Base-by-base conservation (phyloP, 441 rosid species). In the Lepidium campestre region DNA sequence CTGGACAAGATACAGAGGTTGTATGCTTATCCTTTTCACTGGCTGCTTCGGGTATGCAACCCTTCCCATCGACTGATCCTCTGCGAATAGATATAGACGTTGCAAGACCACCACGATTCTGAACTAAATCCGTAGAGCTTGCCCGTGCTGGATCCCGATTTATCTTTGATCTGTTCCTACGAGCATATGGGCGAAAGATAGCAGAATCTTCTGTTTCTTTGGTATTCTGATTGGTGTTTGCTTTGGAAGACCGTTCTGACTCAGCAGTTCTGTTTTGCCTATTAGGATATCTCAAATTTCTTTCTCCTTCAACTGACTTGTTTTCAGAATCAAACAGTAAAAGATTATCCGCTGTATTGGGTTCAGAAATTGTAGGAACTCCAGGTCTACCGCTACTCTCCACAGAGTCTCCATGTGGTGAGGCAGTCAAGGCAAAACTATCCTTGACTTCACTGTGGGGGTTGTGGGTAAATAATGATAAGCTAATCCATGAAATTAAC, bases 181-280 rank as follows among this genome's bases (percentile, higher is more conserved):
- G 84, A 77, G 97, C 97, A 85, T 96, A 96, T 10, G 98, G 95
- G 29, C 96, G 98, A 70, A 96, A 82, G 76, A 89, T 86, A 60
- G 96, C 97, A 71, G 97, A 90, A 84, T 96, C 99, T 81, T 96
- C 99, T 40, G 93, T 78, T 67, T 90, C 97, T 80, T 85, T 96
- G 68, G 82, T 75, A 81, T 79, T 84, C 71, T 79, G 93, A 65
- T 83, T 68, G 55, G 86, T 81, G 71, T 76, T 93, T 69, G 73
- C 80, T 78, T 75, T 86, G 29, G 85, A 81, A 70, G 91, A 86
- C 71, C 83, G 87, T 71, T 84, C 92, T 53, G 89, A 83, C 73
- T 82, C 86, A 74, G 78, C 76, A 66, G 72, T 45, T 73, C 53
- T 80, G 70, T 73, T 81, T 75, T 84, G 89, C 74, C 80, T 79